Evolutionary conservation across 441 rosid species (phyloP), one percentile per base, ranked within the genome.

Genomic region (Cnidoscolus chayamansa): DNA sequence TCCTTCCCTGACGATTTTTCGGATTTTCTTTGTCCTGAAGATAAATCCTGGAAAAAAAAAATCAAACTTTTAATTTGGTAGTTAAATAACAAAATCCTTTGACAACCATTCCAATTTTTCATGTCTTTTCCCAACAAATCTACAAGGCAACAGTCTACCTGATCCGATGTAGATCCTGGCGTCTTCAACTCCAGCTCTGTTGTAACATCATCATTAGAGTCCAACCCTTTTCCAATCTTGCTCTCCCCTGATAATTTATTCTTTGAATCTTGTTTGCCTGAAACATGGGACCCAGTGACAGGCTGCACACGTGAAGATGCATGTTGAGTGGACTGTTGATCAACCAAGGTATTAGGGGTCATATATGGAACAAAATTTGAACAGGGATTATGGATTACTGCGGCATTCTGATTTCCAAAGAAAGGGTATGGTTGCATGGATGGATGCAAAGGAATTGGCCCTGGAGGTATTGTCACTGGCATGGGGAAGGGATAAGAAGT

Each of bases 161-260:
- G 81, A 75, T 91, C 92, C 60, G 81, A 74, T 6, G 87, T 82
- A 12, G 91, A 87, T 57, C 96, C 94, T 17, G 96, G 94, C 59
- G 90, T 90, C 76, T 93, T 93, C 79, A 93, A 79, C 87, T 89
- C 93, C 50, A 93, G 86, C 72, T 92, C 90, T 17, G 95, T 90
- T 8, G 88, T 81, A 5, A 92, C 87, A 70, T 89, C 87, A 70
- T 89, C 86, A 40, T 82, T 83, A 15, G 97, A 90, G 74, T 83
- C 87, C 72, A 77, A 81, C 37, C 82, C 80, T 72, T 84, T 89
- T 67, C 83, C 88, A 31, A 71, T 66, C 77, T 82, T 89, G 81
- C 86, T 86, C 72, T 87, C 90, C 74, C 82, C 78, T 56, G 88
- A 84, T 60, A 77, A 76, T 84, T 84, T 92, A 71, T 79, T 70